These are phyloP conservation scores for Alternaria hordeiaustralica DNA, from an alignment of 2,329 filamentous ascomycete species.

Conservation along the genomic window DNA sequence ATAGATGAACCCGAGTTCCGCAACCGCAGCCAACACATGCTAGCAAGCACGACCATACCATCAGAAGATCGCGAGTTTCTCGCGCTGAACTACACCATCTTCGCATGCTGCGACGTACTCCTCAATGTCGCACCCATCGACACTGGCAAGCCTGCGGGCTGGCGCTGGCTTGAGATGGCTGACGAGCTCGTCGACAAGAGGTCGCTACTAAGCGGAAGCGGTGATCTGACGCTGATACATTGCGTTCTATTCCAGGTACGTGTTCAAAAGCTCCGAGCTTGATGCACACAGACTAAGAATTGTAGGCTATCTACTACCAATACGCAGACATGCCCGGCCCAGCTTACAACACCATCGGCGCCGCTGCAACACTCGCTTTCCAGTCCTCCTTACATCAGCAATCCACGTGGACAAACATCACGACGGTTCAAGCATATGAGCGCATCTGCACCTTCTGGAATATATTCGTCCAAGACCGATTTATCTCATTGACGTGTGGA, in stretches of 20 bases:
- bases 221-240: conserved; percentile 35
- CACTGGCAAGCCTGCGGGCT: conserved; percentile 27
- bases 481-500: conserved; percentile 39
- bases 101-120: conserved; percentile 31
- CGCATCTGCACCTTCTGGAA: conserved; percentile 41
- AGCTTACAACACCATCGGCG: conserved; percentile 39
- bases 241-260: conserved; percentile 37
- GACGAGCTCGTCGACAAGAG: conserved; percentile 37
- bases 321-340: conserved; percentile 35
- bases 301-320: conserved; percentile 35
- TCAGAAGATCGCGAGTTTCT: conserved; percentile 31
- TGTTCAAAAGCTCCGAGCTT: background rate
- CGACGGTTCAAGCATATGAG: conserved; percentile 25
- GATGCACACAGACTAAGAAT: conserved; percentile 1
- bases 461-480: conserved; percentile 33
- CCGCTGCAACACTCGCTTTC: conserved; percentile 36
- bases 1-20: conserved; percentile 40
- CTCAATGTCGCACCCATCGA: conserved; percentile 5
- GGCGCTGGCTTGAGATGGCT: conserved; percentile 40
- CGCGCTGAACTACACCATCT: conserved; percentile 40
- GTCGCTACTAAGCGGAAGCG: conserved; percentile 24
- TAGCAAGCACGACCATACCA: conserved; percentile 25
- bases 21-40: conserved; percentile 26
- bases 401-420: conserved; percentile 22
- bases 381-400: conserved; percentile 40